phyloP scores from a whole-genome alignment of 2,329 filamentous ascomycete genomes.

The Capronia epimyces region DNA sequence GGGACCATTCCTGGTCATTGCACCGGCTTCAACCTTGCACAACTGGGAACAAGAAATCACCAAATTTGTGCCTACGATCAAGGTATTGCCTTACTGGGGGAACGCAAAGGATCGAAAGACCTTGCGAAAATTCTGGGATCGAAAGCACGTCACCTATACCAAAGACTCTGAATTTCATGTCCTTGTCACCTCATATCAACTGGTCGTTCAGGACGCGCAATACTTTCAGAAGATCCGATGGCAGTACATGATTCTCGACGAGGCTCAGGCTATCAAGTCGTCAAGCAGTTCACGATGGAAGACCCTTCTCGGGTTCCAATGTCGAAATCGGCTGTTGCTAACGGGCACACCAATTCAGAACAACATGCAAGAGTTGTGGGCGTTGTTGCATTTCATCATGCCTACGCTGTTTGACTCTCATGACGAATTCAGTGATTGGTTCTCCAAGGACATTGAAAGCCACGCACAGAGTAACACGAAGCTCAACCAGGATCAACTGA shows the following conservation, averaged over 20 bases:
- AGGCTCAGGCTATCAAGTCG: constrained; percentile 98
- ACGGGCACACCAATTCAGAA: constrained; percentile 98
- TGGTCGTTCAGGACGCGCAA: constrained; percentile 90
- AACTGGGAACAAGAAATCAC: constrained; percentile 99
- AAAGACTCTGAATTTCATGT: constrained; percentile 94
- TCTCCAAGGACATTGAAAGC: constrained; percentile 71
- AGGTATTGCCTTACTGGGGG: constrained; percentile 96
- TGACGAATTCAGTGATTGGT: constrained; percentile 51
- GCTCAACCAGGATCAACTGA: constrained; percentile 94
- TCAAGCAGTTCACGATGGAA: constrained; percentile 97
- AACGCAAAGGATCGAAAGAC: constrained; percentile 91
- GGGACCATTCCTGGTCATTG: constrained; percentile 95
- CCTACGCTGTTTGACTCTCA: constrained; percentile 79
- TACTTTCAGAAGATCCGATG: constrained; percentile 99
- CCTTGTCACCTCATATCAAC: constrained; percentile 91
- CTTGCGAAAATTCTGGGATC: constrained; percentile 96
- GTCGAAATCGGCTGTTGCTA: constrained; percentile 84
- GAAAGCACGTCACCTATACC: constrained; percentile 92
- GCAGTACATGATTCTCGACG: constrained; percentile 99
- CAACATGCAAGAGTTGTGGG: constrained; percentile 99
- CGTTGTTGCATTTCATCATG: constrained; percentile 98
- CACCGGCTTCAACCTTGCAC: constrained; percentile 90
- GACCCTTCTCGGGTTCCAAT: constrained; percentile 86
- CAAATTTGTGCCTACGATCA: constrained; percentile 88
- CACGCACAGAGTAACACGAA: constrained; percentile 99